Evolutionary conservation across 345 rosid genomes (phyloP).

Genomic region (Hypericum perforatum): DNA sequence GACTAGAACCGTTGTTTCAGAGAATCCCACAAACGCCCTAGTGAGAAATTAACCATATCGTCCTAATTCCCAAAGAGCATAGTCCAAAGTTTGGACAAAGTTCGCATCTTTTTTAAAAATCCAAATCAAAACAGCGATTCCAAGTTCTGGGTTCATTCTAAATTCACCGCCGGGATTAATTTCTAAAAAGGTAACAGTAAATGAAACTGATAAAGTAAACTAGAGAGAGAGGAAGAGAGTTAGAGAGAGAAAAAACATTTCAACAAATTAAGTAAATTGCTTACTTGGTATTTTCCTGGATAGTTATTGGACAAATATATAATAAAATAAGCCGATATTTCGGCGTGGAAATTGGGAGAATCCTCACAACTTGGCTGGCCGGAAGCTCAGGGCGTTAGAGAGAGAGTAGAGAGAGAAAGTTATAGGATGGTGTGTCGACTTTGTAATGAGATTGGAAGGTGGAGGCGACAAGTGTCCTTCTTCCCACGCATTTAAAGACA

Average conservation of each 20-base stretch:
- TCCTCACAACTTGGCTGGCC: too few relatives aligned
- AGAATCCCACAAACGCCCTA: too few relatives aligned
- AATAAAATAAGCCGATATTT: background rate
- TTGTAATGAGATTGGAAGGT: constrained; percentile 12
- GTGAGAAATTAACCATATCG: too few relatives aligned
- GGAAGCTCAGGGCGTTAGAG: background rate
- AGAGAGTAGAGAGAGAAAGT: constrained; percentile 3
- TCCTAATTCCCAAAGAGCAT: too few relatives aligned
- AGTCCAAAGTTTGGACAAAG: too few relatives aligned
- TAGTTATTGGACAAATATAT: background rate
- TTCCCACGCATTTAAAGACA: constrained; percentile 41
- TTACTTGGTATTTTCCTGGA: constrained; percentile 15
- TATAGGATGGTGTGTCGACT: constrained; percentile 23
- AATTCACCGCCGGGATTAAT: background rate
- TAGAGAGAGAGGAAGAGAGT: background rate
- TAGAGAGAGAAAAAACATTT: background rate
- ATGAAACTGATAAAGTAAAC: background rate
- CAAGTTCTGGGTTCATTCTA: too few relatives aligned
- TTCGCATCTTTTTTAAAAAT: too few relatives aligned
- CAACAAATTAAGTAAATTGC: background rate
- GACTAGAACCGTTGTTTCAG: too few relatives aligned
- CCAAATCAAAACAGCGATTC: too few relatives aligned
- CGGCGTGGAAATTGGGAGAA: constrained; percentile 11
- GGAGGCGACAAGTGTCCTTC: constrained; percentile 83
- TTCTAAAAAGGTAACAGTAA: background rate